Evolutionary conservation across 169 alveolate genomes (phyloP), one percentile per base, ranked within the genome.

Genomic region (Plasmodium blacklocki): DNA sequence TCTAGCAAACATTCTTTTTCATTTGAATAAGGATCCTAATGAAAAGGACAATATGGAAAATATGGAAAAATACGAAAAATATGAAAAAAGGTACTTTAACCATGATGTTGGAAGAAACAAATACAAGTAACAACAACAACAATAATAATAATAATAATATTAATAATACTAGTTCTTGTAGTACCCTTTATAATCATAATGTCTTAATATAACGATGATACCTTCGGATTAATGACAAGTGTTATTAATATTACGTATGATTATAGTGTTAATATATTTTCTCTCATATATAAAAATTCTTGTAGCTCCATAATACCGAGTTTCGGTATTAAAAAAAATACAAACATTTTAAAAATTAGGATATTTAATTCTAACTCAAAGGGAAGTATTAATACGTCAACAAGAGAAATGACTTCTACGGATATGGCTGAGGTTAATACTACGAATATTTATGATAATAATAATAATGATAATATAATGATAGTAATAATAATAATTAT

Each of bases 171-270:
- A 4, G 8, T 39, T 52, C 15, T 47, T 18, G 19, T 15, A 80
- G 68, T 32, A 5, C 0, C 39, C 29, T 9, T 59, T 18, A 19
- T 9, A 80, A 68, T 7, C 90, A 60, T 15, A 80, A 80, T 12
- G 43, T 80, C 19, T 19, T 80, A 18, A 80, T 80, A 26, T 80
- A n/a, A 80, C 23, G 90, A 80, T 60, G 90, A 80, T 45, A 68
- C 90, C 0, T 43, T 29, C n/a, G 90, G 90, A 2, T 45, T 80
- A 21, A 15, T 80, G 21, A 68, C 80, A 0, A 68, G 90, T 60
- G 63, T 68, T 19, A 21, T 80, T 9, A 80, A 80, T 59, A 80
- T 80, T 8, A 29, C 43, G 2, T 80, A 80, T 68, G 19, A 45
- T 3, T 26, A 68, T 19, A 71, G 54, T 68, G 85, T 80, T 6